Evolutionary conservation across 805 yeast genomes (phyloP), one percentile per base, ranked within the genome.

Genomic region (Hanseniaspora taiwanica): DNA sequence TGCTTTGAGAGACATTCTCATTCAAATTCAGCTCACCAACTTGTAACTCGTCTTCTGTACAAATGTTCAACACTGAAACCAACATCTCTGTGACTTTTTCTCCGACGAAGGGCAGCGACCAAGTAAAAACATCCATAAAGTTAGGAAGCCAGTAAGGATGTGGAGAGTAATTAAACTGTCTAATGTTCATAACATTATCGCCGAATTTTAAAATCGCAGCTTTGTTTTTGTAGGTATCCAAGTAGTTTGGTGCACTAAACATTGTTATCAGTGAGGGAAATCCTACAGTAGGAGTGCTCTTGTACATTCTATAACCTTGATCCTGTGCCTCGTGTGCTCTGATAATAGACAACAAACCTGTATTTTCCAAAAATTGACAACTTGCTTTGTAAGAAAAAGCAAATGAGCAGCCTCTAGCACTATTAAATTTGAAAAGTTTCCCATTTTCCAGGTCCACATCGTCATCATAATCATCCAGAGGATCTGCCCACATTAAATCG

Each of bases 321-420:
- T 89, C 96, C 60, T 89, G 98, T 1, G 96, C 96, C 62, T 89
- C 96, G 59, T 89, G 98, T 1, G 96, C 97, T 43, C 98, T 70
- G 36, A 89, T 84, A 27, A 89, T 74, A n/a, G 86, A 80, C 24
- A 89, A 64, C 27, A 89, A 63, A 18, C 83, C 81, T 32, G 85
- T 89, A 39, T 76, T 67, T 48, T 81, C 80, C 50, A 89, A 65
- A 51, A 89, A 89, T 35, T 72, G 72, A 51, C 91, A 80, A 2
- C 80, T 72, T 0, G 96, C 95, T 36, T 70, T 71, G 58, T 81
- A 91, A 0, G 95, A 77, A 58, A 74, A 89, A 40, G 89, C 84
- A 58, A 77, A 91, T 0, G 96, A 86, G 58, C 97, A 91, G 6
- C 97, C 97, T 47, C 97, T 69, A 44, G 78, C 81, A 27, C 74